A percentile compares a stretch with the other conserved stretches of the same genome.
These are phyloP conservation scores for Tranzscheliella williamsii DNA, from an alignment of 1,284 basidiomycete genomes.

Conservation along the genomic window DNA sequence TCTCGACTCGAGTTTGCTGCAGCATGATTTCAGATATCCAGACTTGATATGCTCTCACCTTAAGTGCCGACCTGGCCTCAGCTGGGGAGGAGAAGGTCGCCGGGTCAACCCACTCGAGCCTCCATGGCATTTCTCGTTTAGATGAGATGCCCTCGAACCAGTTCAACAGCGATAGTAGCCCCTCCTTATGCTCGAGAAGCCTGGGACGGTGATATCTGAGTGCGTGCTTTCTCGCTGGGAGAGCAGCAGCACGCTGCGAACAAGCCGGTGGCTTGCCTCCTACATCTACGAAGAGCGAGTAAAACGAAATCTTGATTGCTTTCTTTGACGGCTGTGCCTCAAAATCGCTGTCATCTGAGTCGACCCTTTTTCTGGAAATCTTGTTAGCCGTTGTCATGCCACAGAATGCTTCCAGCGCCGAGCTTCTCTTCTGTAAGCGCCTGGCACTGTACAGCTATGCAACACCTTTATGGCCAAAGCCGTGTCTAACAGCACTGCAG, in stretches of 20 bases:
- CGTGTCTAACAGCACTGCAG: too few species aligned
- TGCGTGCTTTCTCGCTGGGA: slow-evolving; percentile 22
- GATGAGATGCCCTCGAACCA: slow-evolving; percentile 74
- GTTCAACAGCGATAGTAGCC: slow-evolving; percentile 42
- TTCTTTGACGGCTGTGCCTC: too few species aligned
- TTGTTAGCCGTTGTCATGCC: too few species aligned
- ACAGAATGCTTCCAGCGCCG: too few species aligned
- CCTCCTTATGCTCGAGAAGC: slow-evolving; percentile 15
- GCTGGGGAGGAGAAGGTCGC: slow-evolving; percentile 60
- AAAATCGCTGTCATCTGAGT: too few species aligned
- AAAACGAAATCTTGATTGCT: too few species aligned
- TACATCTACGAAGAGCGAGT: too few species aligned
- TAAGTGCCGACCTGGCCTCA: slow-evolving; percentile 64
- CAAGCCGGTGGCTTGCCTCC: too few species aligned
- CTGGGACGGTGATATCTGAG: slow-evolving; percentile 41
- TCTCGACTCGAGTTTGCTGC: slow-evolving; percentile 78
- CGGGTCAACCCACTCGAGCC: slow-evolving; percentile 67
- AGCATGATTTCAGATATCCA: slow-evolving; percentile 95
- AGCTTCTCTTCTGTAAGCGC: too few species aligned
- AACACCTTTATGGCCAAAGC: too few species aligned
- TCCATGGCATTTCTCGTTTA: slow-evolving; percentile 80
- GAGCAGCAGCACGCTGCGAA: slow-evolving; percentile 4
- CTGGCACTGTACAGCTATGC: too few species aligned
- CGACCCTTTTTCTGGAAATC: too few species aligned
- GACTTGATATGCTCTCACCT: slow-evolving; percentile 65